Percentiles rank a stretch among this genome's conserved stretches.
phyloP scores from a whole-genome alignment of 805 yeast genomes.

The Yamadazyma akitaensis region DNA sequence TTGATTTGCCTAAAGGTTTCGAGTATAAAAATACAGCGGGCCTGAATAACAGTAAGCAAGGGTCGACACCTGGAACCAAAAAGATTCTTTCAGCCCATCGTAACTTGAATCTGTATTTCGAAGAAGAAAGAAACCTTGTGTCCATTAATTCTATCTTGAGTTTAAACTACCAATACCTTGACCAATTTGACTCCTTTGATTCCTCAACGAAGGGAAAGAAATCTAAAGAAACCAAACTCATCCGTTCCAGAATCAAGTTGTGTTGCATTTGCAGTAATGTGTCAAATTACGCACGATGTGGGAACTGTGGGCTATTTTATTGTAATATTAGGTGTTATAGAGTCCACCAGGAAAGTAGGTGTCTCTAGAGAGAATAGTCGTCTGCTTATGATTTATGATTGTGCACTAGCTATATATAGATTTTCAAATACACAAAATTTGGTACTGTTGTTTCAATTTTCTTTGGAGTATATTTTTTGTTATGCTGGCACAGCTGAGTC shows the following conservation, averaged over 20 bases:
- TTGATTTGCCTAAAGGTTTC: conserved; percentile 42
- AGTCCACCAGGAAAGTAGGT: conserved; percentile 41
- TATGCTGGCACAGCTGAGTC: background rate
- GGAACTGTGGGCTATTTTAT: conserved; percentile 36
- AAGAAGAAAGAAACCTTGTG: conserved; percentile 43
- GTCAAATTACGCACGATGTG: conserved; percentile 38
- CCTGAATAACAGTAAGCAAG: conserved; percentile 24
- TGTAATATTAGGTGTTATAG: conserved; percentile 41
- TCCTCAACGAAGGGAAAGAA: conserved; percentile 11
- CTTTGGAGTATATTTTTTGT: background rate
- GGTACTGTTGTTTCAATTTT: background rate
- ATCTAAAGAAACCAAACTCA: conserved; percentile 13
- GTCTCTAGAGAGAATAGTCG: conserved; percentile 14
- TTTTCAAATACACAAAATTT: background rate
- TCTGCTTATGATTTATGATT: background rate
- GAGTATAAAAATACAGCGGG: conserved; percentile 26
- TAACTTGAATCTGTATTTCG: conserved; percentile 43
- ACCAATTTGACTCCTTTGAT: conserved; percentile 23
- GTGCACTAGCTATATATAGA: background rate
- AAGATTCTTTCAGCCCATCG: conserved; percentile 40
- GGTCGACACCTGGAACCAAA: conserved; percentile 44
- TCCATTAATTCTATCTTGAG: conserved; percentile 41
- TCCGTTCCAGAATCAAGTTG: conserved; percentile 32
- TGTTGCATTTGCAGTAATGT: conserved; percentile 41
- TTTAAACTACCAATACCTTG: conserved; percentile 40